A percentile compares a stretch with the other conserved stretches of the same genome.
These are phyloP conservation scores for Ricinus communis DNA, from an alignment of 345 rosid species.

Conservation along the genomic window DNA sequence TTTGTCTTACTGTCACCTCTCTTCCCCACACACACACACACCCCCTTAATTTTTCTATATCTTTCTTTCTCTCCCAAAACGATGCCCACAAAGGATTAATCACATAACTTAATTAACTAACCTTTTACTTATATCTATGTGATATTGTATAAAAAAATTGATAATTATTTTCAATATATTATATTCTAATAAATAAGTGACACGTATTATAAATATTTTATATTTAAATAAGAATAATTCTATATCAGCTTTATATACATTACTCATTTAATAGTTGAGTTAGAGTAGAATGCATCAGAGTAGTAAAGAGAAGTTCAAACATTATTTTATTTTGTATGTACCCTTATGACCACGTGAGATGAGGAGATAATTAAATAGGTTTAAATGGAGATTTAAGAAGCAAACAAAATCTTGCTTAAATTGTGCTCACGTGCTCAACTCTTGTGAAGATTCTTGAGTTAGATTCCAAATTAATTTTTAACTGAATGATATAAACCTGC, in stretches of 20 bases:
- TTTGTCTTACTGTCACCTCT: constrained; percentile 34
- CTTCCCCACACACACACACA: constrained; percentile 21
- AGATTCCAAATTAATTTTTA: constrained; percentile 30
- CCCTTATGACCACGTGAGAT: neutral
- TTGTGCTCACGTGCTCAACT: constrained; percentile 20
- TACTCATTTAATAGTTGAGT: too few species aligned
- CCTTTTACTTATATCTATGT: neutral
- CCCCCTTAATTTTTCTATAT: too few species aligned
- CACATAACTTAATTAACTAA: neutral
- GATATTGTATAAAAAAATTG: neutral
- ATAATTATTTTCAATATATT: too few species aligned
- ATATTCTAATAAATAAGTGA: too few species aligned
- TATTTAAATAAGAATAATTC: too few species aligned
- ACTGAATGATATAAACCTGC: neutral
- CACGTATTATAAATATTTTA: neutral
- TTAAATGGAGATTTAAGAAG: neutral
- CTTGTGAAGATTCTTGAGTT: constrained; percentile 14
- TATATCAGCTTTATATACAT: too few species aligned
- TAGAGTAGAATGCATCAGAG: too few species aligned
- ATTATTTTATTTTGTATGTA: too few species aligned
- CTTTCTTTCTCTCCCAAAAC: too few species aligned
- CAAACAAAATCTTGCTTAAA: constrained; percentile 16
- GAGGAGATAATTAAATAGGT: neutral
- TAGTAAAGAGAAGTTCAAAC: too few species aligned
- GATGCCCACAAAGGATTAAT: too few species aligned